phyloP scores from a whole-genome alignment of 1,284 basidiomycete species.

The Irpex lacteus region DNA sequence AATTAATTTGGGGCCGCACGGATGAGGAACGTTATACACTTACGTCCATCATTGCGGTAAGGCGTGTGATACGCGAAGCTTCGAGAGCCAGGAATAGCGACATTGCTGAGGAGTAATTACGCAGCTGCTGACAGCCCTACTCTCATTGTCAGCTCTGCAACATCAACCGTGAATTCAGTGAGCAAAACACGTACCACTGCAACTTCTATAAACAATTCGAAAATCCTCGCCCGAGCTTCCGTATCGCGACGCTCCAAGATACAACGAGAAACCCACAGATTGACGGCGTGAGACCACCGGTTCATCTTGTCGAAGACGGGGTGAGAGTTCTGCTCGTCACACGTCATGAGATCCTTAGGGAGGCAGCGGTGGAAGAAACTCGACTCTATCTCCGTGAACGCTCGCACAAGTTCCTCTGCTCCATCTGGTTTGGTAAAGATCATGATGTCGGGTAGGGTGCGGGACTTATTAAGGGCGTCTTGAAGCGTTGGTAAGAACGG shows the following conservation, averaged over 20 bases:
- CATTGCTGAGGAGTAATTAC: slow-evolving; percentile 11
- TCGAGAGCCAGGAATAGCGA: slow-evolving; percentile 3
- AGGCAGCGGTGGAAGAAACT: slow-evolving; percentile 20
- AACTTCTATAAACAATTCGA: slow-evolving; percentile 7
- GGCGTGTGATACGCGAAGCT: neutral
- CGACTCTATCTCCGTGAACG: slow-evolving; percentile 23
- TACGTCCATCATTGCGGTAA: slow-evolving; percentile 4
- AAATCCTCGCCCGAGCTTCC: neutral
- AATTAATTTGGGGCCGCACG: neutral
- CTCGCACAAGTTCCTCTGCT: slow-evolving; percentile 21
- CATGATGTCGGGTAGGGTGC: slow-evolving; percentile 12
- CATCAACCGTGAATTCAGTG: neutral
- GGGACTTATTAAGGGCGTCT: neutral
- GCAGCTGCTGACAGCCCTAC: slow-evolving; percentile 8
- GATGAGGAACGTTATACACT: neutral
- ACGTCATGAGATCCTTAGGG: slow-evolving; percentile 14
- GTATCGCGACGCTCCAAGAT: slow-evolving; percentile 2
- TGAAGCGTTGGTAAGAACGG: neutral
- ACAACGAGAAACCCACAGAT: slow-evolving; percentile 10
- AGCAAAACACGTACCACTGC: slow-evolving; percentile 7
- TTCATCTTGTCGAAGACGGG: slow-evolving; percentile 9
- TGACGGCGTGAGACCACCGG: slow-evolving; percentile 15
- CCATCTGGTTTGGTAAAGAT: slow-evolving; percentile 15
- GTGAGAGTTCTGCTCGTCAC: slow-evolving; percentile 3
- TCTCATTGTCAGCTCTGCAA: neutral